phyloP scores from a whole-genome alignment of 495 filamentous ascomycete genomes.

The Neurospora sp. region DNA sequence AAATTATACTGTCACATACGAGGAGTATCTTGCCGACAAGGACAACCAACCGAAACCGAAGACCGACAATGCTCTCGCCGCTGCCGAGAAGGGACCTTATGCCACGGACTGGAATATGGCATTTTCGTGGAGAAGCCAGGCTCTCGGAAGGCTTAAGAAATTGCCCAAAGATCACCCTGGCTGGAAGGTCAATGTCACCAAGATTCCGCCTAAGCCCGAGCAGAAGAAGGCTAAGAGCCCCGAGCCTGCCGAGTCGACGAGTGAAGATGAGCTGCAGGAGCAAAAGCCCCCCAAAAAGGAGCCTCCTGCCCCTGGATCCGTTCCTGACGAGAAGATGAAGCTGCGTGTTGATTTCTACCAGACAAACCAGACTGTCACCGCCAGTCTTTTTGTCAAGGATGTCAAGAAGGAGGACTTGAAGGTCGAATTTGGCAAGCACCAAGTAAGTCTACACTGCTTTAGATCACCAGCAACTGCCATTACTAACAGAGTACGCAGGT shows the following conservation, averaged over 20 bases:
- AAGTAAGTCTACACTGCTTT: constrained; percentile 12
- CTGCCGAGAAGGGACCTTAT: constrained; percentile 15
- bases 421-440: constrained; percentile 16
- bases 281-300: constrained; percentile 6
- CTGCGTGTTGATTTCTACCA: constrained; percentile 31
- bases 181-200: constrained; percentile 45
- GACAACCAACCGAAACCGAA: constrained; percentile 19
- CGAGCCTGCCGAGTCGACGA: background rate
- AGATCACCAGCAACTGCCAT: background rate
- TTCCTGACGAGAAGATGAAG: constrained; percentile 22
- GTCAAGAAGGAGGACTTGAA: constrained; percentile 22
- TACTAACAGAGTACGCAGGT: constrained; percentile 11
- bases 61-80: background rate
- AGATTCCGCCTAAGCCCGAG: constrained; percentile 50
- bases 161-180: constrained; percentile 51
- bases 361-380: constrained; percentile 21
- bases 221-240: constrained; percentile 11
- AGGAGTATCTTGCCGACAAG: constrained; percentile 17
- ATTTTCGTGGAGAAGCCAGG: constrained; percentile 30
- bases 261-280: constrained; percentile 16
- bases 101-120: constrained; percentile 25
- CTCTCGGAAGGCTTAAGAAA: constrained; percentile 47
- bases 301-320: constrained; percentile 8
- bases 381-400: constrained; percentile 32
- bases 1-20: constrained; percentile 24